phyloP scores from a whole-genome alignment of 2,329 filamentous ascomycete genomes.

The Pestalotiopsis sp. region DNA sequence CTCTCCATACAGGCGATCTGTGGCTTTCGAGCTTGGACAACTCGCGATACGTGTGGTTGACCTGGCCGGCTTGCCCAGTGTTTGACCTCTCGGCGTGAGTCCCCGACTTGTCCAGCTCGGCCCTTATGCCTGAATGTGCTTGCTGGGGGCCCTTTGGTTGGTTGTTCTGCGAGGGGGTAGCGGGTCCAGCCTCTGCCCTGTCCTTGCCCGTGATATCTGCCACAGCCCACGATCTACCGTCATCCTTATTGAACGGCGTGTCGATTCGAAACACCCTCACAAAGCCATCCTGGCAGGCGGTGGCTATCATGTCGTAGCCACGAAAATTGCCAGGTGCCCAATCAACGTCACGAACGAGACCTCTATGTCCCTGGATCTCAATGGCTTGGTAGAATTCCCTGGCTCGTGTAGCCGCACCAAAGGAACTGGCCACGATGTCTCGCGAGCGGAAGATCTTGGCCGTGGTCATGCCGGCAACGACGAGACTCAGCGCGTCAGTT shows the following conservation, averaged over 20 bases:
- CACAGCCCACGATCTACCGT: conserved; percentile 53
- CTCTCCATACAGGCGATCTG: conserved; percentile 73
- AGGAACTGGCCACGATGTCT: conserved; percentile 54
- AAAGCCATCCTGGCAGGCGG: conserved; percentile 88
- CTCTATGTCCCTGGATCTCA: conserved; percentile 72
- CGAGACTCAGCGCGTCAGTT: conserved; percentile 75
- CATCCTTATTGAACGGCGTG: conserved; percentile 53
- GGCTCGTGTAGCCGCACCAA: conserved; percentile 56
- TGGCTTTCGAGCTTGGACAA: conserved; percentile 69
- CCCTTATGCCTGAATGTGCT: conserved; percentile 52
- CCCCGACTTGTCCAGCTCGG: conserved; percentile 54
- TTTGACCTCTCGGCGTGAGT: conserved; percentile 51
- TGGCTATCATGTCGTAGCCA: conserved; percentile 88
- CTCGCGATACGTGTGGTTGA: conserved; percentile 65
- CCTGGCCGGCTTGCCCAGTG: conserved; percentile 64
- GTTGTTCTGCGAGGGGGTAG: not conserved
- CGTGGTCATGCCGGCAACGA: conserved; percentile 82
- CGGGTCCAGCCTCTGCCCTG: conserved; percentile 30
- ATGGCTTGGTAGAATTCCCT: conserved; percentile 86
- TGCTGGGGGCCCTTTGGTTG: conserved; percentile 29
- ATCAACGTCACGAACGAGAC: conserved; percentile 82
- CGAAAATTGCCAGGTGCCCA: conserved; percentile 93
- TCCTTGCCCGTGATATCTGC: conserved; percentile 45
- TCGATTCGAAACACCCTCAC: conserved; percentile 86
- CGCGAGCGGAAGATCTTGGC: conserved; percentile 83